phyloP scores from a whole-genome alignment of 75 land plant genomes.

The Gnetum montanum region DNA sequence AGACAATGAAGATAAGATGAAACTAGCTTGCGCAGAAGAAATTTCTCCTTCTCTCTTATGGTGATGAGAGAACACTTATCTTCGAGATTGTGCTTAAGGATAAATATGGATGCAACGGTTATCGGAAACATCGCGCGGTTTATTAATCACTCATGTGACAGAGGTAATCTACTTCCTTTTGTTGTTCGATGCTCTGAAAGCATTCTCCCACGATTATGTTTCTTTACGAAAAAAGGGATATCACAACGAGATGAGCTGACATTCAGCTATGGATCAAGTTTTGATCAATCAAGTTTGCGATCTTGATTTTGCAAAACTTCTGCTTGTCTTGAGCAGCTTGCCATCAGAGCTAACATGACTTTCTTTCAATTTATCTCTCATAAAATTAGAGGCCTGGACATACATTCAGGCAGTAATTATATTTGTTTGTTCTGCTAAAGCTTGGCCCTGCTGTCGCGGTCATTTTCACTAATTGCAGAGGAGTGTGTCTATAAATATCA shows the following conservation, averaged over 20 bases:
- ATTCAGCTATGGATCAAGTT: slow-evolving; percentile 66
- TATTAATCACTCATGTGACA: slow-evolving; percentile 88
- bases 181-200: slow-evolving; percentile 57
- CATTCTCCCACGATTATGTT: slow-evolving; percentile 65
- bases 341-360: slow-evolving; percentile 70
- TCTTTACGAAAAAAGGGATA: slow-evolving; percentile 66
- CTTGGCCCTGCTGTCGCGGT: too few species aligned
- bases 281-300: slow-evolving; percentile 15
- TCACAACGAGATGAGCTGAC: slow-evolving; percentile 63
- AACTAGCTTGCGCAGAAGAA: slow-evolving; percentile 3
- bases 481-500: too few species aligned
- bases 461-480: too few species aligned
- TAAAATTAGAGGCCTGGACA: neutral
- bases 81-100: slow-evolving; percentile 63
- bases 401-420: too few species aligned
- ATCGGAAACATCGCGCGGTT: slow-evolving; percentile 82
- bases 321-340: slow-evolving; percentile 49
- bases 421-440: too few species aligned
- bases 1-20: slow-evolving; percentile 62
- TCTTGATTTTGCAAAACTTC: slow-evolving; percentile 63
- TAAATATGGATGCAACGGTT: slow-evolving; percentile 81
- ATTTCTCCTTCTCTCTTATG: slow-evolving; percentile 43
- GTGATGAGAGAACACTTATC: slow-evolving; percentile 85
- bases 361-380: neutral
- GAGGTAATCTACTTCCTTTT: slow-evolving; percentile 56